Evolutionary conservation across 1,139 yeast genomes (phyloP).

Genomic region (Kluyveromyces marxianus): DNA sequence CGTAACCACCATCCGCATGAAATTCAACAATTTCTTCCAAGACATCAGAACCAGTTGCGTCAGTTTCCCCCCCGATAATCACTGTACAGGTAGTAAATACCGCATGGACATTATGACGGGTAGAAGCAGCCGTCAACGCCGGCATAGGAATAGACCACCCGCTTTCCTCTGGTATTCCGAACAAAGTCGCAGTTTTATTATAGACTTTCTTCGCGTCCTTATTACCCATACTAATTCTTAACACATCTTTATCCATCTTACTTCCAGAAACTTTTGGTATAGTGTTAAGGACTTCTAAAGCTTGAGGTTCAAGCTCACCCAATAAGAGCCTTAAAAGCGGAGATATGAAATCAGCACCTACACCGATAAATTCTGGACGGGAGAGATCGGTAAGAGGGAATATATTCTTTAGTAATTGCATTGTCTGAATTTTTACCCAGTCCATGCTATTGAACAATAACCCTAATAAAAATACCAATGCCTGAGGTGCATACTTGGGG

Average conservation of each 20-base stretch:
- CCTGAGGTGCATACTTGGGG: slow-evolving; percentile 67
- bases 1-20: slow-evolving; percentile 40
- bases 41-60: slow-evolving; percentile 34
- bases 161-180: slow-evolving; percentile 93
- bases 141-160: slow-evolving; percentile 99
- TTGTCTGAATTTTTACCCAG: slow-evolving; percentile 76
- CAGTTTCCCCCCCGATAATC: slow-evolving; percentile 21
- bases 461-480: slow-evolving; percentile 69
- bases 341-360: slow-evolving; percentile 91
- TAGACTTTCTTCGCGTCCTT: slow-evolving; percentile 69
- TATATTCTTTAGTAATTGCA: slow-evolving; percentile 64
- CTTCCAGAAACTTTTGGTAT: slow-evolving; percentile 83
- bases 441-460: slow-evolving; percentile 64
- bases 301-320: slow-evolving; percentile 83
- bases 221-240: slow-evolving; percentile 87
- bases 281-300: slow-evolving; percentile 83
- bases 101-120: slow-evolving; percentile 90
- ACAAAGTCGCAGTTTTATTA: slow-evolving; percentile 79
- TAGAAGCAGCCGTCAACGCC: slow-evolving; percentile 75
- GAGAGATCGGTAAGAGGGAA: slow-evolving; percentile 74
- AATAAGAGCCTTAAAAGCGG: slow-evolving; percentile 76
- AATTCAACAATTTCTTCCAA: slow-evolving; percentile 65
- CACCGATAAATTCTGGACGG: slow-evolving; percentile 73
- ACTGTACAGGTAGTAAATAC: slow-evolving; percentile 75
- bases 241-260: slow-evolving; percentile 80